Evolutionary conservation across 2,329 filamentous ascomycete genomes (phyloP), one percentile per base, ranked within the genome.

Genomic region (Trichocomaceae sp.): DNA sequence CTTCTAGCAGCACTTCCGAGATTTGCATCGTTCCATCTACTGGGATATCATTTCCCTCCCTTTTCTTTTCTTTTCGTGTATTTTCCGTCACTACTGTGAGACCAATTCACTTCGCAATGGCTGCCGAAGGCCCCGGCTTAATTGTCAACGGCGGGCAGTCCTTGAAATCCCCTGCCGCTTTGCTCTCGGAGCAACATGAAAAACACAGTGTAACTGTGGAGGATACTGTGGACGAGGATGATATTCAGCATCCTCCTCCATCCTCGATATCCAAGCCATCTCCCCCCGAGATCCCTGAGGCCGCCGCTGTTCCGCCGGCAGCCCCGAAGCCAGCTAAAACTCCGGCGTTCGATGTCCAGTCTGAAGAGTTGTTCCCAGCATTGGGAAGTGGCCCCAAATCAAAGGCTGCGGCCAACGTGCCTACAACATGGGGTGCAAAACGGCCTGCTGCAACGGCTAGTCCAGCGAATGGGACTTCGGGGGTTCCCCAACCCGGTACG

Each of bases 291-390:
- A 51, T 47, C 17, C 35, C 47, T 12, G 39, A 44, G 17, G 22
- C 41, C n/a, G 22, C 41, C n/a, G 39, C 50, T 41, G 41, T 29
- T 9, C 20, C 31, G 10, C 46, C 55, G 4, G 47, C 64, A 4
- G 58, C 53, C 29, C 57, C 77, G 35, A 76, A 81, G 54, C 57
- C 68, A 23, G 66, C 68, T 31, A 56, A 41, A 41, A 58, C 66
- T 9, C 69, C 75, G 1, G 68, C 78, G 51, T 76, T 96, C 58
- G 89, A 97, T 71, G 91, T 89, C 19, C 82, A 88, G 66, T 95
- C 89, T 17, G 88, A 95, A 67, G 91, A 97, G 72, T 78, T 88
- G 57, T 99, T 99, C 79, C 93, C 93, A n/a, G 85, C 91, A 63
- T 82, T 99, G 47, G 92, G 91, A 52, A 80, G 82, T 59, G 81